These are phyloP conservation scores for Ophiorrhiza pumila DNA, from an alignment of 257 asterid genomes.

Conservation along the genomic window DNA sequence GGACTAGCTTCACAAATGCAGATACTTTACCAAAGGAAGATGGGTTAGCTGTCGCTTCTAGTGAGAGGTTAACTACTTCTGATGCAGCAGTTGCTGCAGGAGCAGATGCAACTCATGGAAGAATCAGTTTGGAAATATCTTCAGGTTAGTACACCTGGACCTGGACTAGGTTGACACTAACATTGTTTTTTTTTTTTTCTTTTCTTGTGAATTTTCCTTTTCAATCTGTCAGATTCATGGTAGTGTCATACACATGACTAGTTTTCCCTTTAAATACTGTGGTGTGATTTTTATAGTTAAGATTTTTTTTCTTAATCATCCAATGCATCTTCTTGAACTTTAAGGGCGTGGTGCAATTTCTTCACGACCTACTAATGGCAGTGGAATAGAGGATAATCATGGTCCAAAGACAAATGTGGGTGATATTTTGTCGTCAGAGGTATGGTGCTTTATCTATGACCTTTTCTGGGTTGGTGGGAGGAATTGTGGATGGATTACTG, in stretches of 20 bases:
- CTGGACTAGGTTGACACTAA: not conserved
- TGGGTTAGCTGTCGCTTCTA: constrained; percentile 36
- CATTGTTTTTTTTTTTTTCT: not conserved
- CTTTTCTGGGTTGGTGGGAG: not conserved
- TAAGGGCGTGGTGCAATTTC: constrained; percentile 50
- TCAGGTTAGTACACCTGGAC: constrained; percentile 23
- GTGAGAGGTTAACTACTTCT: constrained; percentile 44
- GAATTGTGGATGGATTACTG: not conserved
- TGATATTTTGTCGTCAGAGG: constrained; percentile 56
- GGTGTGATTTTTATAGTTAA: not conserved
- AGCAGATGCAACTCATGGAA: constrained; percentile 48
- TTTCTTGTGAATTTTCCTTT: not conserved
- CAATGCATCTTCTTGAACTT: constrained; percentile 23
- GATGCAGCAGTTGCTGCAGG: constrained; percentile 39
- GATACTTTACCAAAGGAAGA: constrained; percentile 47
- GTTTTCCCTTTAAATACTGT: not conserved
- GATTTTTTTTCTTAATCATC: constrained; percentile 9
- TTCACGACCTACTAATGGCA: constrained; percentile 44
- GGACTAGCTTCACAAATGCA: constrained; percentile 40
- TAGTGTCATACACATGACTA: not conserved
- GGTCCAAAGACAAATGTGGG: constrained; percentile 45
- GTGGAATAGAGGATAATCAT: constrained; percentile 40
- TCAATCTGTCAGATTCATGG: not conserved
- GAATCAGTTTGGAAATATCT: constrained; percentile 25
- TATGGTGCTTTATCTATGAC: constrained; percentile 23